These are phyloP conservation scores for Mycena vulgaris DNA, from an alignment of 768 basidiomycete genomes.

Conservation along the genomic window DNA sequence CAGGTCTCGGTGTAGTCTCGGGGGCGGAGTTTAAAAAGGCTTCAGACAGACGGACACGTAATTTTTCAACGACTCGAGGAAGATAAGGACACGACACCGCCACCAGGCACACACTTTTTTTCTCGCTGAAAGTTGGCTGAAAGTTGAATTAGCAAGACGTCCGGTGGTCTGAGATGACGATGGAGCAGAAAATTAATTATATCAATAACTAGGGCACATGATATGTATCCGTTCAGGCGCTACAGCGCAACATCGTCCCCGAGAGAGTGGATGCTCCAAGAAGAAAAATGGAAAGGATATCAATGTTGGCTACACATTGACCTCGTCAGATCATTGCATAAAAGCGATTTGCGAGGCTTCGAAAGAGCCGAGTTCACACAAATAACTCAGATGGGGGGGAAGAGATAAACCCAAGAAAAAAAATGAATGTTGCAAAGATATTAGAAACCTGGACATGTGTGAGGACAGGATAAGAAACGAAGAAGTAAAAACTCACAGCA, in stretches of 20 bases:
- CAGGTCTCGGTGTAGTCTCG: too few relatives aligned
- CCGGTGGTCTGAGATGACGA: too few relatives aligned
- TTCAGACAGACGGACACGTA: too few relatives aligned
- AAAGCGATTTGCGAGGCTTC: constrained; percentile 57
- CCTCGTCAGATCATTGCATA: constrained; percentile 63
- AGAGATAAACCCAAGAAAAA: constrained; percentile 39
- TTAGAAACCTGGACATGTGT: constrained; percentile 45
- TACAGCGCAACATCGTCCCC: constrained; percentile 40
- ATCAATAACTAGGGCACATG: not conserved
- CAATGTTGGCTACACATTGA: constrained; percentile 76
- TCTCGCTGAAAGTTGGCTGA: too few relatives aligned
- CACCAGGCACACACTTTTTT: too few relatives aligned
- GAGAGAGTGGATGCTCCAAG: constrained; percentile 41
- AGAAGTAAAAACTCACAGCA: constrained; percentile 72
- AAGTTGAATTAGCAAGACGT: too few relatives aligned
- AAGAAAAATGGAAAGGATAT: constrained; percentile 41
- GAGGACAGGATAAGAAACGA: not conserved
- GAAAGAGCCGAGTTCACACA: constrained; percentile 53
- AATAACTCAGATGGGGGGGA: not conserved
- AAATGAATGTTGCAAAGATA: constrained; percentile 11
- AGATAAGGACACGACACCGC: too few relatives aligned
- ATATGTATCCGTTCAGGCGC: constrained; percentile 29
- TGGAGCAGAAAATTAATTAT: too few relatives aligned
- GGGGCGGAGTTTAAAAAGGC: too few relatives aligned
- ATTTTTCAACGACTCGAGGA: too few relatives aligned